Evolutionary conservation across 352 stramenopile genomes (phyloP).

Genomic region (Globisporangium cederbergense): DNA sequence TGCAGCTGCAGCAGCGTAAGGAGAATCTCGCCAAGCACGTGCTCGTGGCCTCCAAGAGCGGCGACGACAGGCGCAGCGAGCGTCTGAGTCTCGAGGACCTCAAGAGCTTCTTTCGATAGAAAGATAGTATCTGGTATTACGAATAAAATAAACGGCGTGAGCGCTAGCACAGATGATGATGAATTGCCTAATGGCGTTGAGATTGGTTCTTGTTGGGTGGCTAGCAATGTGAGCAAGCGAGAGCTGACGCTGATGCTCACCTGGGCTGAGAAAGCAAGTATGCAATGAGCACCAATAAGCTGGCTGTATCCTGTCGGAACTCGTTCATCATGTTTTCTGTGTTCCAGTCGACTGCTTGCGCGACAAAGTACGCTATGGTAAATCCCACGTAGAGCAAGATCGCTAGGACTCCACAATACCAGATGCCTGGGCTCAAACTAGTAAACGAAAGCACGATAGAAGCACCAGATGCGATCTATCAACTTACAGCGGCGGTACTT

Average conservation of each 20-base stretch:
- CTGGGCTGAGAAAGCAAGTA: not conserved
- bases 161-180: not conserved
- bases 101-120: constrained; percentile 61
- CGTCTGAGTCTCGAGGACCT: constrained; percentile 67
- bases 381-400: not conserved
- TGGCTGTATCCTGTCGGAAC: not conserved
- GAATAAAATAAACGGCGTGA: not conserved
- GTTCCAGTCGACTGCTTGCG: not conserved
- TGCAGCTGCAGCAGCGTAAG: constrained; percentile 89
- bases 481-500: not conserved
- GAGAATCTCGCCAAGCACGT: constrained; percentile 81
- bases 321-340: not conserved
- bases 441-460: not conserved
- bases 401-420: not conserved
- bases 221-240: not conserved
- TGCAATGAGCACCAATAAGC: not conserved
- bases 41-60: constrained; percentile 51
- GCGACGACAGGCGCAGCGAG: constrained; percentile 37
- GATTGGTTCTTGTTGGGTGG: not conserved
- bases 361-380: not conserved
- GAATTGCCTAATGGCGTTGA: not conserved
- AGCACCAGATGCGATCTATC: too few species aligned
- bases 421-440: not conserved
- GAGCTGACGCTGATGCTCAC: not conserved
- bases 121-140: not conserved